Base-by-base conservation (phyloP, 192 early-diverging fungal species). In the Coemansia sp. region DNA sequence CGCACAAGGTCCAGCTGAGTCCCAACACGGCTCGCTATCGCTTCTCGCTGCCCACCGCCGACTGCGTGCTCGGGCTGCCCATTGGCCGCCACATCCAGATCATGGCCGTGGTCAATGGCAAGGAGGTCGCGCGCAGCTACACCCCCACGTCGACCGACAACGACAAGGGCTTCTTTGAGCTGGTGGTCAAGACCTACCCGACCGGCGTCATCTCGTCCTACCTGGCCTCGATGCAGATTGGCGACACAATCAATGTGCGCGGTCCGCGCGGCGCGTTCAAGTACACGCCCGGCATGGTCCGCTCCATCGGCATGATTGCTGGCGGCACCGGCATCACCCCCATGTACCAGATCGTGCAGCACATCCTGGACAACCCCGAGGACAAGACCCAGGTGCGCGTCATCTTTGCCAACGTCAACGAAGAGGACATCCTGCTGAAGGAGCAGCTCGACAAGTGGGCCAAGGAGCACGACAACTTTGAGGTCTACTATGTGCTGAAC, bases 271-370 rank as follows among this genome's bases (percentile, higher is more conserved):
- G 94, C 19, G 78, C 83, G 36, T 95, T 95, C 78, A 82, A 73
- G 55, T 95, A 94, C 78, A 78, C 66, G 17, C 82, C 91, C 37
- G 92, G 93, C 61, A 83, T 92, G 77, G 80, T 83, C 34, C 78
- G 78, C 13, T 67, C 65, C 8, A 68, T 97, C 14, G 92, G 92
- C 46, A 94, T 97, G 92, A 85, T 94, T 79, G 93, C 93, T 30
- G 90, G 92, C 25, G 94, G 94, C 46, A 92, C 94, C 40, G 94
- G 88, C n/a, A 89, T 97, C 55, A 93, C 94, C 1, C 94, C 94
- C 41, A 97, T 97, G 94, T 80, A 89, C 49, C 93, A 87, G 85
- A 85, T 98, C 50, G 89, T 96, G 40, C 88, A 89, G 41, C 85
- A 87, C 24, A 81, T 95, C 20, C 53, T 89, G 49, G 82, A 83